These are phyloP conservation scores for Tribonema minus DNA, from an alignment of 108 stramenopile genomes.

Conservation along the genomic window DNA sequence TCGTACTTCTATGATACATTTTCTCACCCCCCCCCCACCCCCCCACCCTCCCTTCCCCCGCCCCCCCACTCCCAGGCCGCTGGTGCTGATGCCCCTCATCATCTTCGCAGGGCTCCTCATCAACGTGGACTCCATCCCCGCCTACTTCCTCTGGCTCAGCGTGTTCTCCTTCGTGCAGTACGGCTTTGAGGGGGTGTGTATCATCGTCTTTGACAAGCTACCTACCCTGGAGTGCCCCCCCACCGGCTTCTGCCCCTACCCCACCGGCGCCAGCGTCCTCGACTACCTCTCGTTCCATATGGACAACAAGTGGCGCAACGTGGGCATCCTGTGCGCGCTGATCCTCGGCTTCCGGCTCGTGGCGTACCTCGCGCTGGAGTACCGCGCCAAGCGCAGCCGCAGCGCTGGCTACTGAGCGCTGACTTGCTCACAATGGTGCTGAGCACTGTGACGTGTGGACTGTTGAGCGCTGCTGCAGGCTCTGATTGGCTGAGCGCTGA, in stretches of 20 bases:
- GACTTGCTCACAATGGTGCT: no score
- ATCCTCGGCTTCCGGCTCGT: conserved; percentile 11
- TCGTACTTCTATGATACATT: no score
- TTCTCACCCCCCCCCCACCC: no score
- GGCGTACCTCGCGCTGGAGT: conserved; percentile 14
- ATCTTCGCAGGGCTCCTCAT: conserved; percentile 39
- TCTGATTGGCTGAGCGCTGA: no score
- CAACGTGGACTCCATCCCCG: conserved; percentile 15
- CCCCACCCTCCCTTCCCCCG: no score
- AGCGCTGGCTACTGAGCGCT: no score
- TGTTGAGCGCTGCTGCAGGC: no score
- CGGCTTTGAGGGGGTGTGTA: conserved; percentile 20
- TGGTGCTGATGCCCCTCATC: conserved; percentile 32
- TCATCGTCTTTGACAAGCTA: conserved; percentile 2
- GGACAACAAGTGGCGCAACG: neutral
- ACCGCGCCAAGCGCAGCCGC: no score
- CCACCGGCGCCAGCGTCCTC: conserved; percentile 9
- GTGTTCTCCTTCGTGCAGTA: conserved; percentile 33
- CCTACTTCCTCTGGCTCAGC: conserved; percentile 6
- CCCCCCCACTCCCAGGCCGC: no score
- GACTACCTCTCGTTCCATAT: conserved; percentile 10
- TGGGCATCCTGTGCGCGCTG: neutral
- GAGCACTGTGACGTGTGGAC: no score
- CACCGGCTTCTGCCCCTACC: conserved; percentile 4
- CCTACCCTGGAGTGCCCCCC: conserved; percentile 13